phyloP scores from a whole-genome alignment of 345 rosid genomes.

The Populus deltoides region DNA sequence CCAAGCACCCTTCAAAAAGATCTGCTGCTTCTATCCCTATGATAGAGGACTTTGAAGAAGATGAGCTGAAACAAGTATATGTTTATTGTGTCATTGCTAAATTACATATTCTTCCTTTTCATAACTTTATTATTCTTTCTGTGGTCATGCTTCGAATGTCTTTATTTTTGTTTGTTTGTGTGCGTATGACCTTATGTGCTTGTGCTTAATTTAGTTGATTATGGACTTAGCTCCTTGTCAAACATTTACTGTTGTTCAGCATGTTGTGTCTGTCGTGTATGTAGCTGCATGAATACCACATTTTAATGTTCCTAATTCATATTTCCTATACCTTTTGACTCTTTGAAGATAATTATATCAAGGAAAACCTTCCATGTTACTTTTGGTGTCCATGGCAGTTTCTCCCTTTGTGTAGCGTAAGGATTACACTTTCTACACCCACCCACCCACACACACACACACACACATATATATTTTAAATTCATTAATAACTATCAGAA shows the following conservation, averaged over 20 bases:
- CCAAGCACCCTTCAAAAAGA: slow-evolving; percentile 57
- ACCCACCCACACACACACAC: no score
- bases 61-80: slow-evolving; percentile 70
- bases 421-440: neutral
- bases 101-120: neutral
- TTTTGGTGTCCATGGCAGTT: neutral
- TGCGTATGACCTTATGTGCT: neutral
- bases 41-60: slow-evolving; percentile 83
- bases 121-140: neutral
- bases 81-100: slow-evolving; percentile 2
- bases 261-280: neutral
- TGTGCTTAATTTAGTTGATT: neutral
- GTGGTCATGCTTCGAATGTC: neutral
- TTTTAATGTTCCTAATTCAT: neutral
- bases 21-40: slow-evolving; percentile 43
- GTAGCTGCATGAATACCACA: neutral
- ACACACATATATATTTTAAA: neutral
- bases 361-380: neutral
- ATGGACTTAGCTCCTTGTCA: neutral
- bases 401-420: neutral
- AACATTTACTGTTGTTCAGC: neutral
- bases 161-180: neutral
- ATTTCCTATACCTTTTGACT: neutral
- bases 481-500: neutral
- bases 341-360: neutral